These are phyloP conservation scores for Cytospora leucostoma DNA, from an alignment of 2,329 filamentous ascomycete genomes.

Conservation along the genomic window DNA sequence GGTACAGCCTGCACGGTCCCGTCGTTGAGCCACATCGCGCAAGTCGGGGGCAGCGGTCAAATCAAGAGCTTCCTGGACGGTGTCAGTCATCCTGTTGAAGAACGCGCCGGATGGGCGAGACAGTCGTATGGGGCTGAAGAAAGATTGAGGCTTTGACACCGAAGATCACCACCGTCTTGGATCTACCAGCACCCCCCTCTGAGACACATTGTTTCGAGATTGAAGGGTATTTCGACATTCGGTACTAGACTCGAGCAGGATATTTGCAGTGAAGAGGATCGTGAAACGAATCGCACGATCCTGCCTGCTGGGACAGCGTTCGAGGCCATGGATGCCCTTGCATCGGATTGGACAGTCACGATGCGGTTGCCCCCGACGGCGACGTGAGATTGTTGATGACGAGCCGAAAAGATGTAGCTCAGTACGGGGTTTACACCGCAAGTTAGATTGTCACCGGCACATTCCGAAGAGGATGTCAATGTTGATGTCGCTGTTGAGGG, in stretches of 20 bases:
- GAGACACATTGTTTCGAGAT: too few relatives aligned
- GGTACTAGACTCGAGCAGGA: too few relatives aligned
- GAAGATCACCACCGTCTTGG: not conserved
- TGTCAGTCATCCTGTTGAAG: not conserved
- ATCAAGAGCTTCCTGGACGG: not conserved
- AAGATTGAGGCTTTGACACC: not conserved
- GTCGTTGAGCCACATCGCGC: slow-evolving; percentile 6
- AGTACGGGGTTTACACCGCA: too few relatives aligned
- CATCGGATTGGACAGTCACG: slow-evolving; percentile 4
- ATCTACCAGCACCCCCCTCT: not conserved
- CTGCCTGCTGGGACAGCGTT: slow-evolving; percentile 19
- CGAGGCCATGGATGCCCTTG: slow-evolving; percentile 12
- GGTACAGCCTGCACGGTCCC: slow-evolving; percentile 13
- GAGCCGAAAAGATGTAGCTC: not conserved
- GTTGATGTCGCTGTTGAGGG: not conserved
- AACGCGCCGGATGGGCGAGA: not conserved
- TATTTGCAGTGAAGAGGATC: not conserved
- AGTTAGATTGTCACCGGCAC: slow-evolving; percentile 2
- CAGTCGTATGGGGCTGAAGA: not conserved
- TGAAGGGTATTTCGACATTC: too few relatives aligned
- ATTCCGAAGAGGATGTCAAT: slow-evolving; percentile 9
- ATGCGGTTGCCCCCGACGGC: slow-evolving; percentile 18
- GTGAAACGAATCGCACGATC: slow-evolving; percentile 18
- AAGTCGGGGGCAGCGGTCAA: not conserved
- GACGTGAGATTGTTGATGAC: not conserved